phyloP scores from a whole-genome alignment of 2,329 filamentous ascomycete species.

The Dendryphion nanum region DNA sequence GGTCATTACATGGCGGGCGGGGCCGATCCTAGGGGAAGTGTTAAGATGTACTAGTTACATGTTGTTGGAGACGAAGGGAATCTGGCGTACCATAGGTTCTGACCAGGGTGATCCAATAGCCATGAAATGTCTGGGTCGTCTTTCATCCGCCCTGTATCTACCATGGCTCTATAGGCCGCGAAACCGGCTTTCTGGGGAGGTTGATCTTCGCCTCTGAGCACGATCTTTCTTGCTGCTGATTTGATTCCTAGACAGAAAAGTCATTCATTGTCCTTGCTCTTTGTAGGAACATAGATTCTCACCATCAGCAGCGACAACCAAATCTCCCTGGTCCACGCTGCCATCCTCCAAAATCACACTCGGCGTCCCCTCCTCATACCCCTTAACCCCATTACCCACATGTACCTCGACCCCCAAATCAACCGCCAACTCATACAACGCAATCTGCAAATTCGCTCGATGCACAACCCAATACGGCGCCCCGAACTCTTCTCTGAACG shows the following conservation, averaged over 20 bases:
- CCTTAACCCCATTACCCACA: conserved; percentile 10
- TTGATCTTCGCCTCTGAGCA: conserved; percentile 11
- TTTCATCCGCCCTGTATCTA: conserved; percentile 50
- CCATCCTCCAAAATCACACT: conserved; percentile 38
- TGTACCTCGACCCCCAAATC: conserved; percentile 14
- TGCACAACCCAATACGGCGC: conserved; percentile 22
- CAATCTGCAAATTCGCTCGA: conserved; percentile 17
- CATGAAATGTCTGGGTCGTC: conserved; percentile 16
- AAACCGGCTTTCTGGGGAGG: conserved; percentile 57
- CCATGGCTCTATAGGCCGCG: conserved; percentile 58
- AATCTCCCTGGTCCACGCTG: conserved; percentile 34
- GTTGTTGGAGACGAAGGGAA: too few relatives aligned
- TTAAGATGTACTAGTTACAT: neutral
- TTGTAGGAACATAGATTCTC: conserved; percentile 50
- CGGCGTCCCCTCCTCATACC: conserved; percentile 7
- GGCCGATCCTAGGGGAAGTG: conserved; percentile 39
- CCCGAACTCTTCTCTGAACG: conserved; percentile 40
- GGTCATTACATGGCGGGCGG: conserved; percentile 47
- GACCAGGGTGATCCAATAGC: conserved; percentile 16
- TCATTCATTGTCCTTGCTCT: conserved; percentile 29
- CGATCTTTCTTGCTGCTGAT: conserved; percentile 14
- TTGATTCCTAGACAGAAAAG: conserved; percentile 20
- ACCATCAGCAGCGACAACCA: conserved; percentile 31
- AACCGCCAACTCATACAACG: conserved; percentile 12
- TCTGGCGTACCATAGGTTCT: conserved; percentile 19